Evolutionary conservation across 768 basidiomycete species (phyloP).

Genomic region (Hirschioporus abietinus): DNA sequence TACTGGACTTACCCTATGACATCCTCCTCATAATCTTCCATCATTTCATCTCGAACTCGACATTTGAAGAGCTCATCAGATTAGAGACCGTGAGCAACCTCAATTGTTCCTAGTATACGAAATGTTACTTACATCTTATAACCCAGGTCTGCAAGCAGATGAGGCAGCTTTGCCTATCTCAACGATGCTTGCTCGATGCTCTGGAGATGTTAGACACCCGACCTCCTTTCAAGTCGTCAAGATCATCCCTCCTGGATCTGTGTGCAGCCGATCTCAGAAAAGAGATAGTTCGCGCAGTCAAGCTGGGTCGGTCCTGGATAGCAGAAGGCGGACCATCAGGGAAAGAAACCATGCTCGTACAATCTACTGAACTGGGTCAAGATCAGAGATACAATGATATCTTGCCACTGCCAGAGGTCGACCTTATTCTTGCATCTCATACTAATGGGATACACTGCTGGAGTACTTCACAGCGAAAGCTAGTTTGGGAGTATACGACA

Average conservation of each 20-base stretch:
- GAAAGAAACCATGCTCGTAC: neutral
- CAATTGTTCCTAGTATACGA: neutral
- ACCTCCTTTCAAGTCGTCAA: neutral
- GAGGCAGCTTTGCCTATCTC: neutral
- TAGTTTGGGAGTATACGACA: neutral
- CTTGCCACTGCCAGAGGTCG: neutral
- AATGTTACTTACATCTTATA: neutral
- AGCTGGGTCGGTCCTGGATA: neutral
- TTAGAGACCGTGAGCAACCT: neutral
- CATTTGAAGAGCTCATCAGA: neutral
- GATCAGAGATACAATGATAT: neutral
- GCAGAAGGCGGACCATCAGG: neutral
- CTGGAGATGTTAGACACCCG: neutral
- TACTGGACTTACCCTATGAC: neutral
- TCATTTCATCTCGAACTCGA: neutral
- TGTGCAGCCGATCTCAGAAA: neutral
- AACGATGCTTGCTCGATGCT: neutral
- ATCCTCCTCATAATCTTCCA: neutral
- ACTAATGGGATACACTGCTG: neutral
- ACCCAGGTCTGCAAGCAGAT: neutral
- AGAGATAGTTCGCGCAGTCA: neutral
- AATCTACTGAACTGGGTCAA: neutral
- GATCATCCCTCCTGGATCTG: neutral
- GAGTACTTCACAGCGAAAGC: neutral
- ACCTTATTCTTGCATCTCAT: neutral